A percentile compares a stretch with the other conserved stretches of the same genome.
These are phyloP conservation scores for Dactylonectria estremocensis DNA, from an alignment of 2,329 filamentous ascomycete species.

Conservation along the genomic window DNA sequence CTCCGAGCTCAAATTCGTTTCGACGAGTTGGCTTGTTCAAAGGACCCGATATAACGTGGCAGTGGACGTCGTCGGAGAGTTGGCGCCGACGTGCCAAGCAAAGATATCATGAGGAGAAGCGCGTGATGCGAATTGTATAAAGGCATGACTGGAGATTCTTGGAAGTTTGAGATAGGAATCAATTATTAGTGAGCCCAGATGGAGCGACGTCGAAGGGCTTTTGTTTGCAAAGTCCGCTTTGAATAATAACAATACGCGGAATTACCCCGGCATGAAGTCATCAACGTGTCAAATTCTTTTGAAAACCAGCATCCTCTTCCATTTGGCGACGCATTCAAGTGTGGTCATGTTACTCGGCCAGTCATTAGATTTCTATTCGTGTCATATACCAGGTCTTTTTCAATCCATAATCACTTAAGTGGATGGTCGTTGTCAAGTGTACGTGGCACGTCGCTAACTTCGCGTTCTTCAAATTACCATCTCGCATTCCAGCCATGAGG, in stretches of 20 bases:
- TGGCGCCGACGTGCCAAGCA: constrained; percentile 27
- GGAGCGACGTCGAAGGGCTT: too few relatives aligned
- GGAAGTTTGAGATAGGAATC: too few relatives aligned
- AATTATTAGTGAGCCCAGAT: too few relatives aligned
- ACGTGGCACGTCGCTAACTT: constrained; percentile 2
- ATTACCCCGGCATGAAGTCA: too few relatives aligned
- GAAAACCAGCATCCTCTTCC: not conserved
- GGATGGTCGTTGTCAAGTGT: not conserved
- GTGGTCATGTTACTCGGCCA: not conserved
- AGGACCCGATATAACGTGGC: constrained; percentile 24
- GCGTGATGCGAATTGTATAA: constrained; percentile 17
- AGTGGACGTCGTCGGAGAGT: constrained; percentile 21
- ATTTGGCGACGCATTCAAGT: constrained; percentile 7
- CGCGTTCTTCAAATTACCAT: constrained; percentile 16
- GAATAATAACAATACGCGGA: too few relatives aligned
- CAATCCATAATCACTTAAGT: not conserved
- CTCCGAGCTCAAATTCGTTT: not conserved
- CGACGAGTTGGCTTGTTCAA: constrained; percentile 21
- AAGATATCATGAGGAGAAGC: constrained; percentile 28
- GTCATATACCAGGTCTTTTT: not conserved
- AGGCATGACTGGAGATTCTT: not conserved
- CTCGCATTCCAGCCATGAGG: constrained; percentile 7
- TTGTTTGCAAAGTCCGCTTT: too few relatives aligned
- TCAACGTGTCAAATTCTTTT: not conserved
- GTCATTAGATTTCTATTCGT: constrained; percentile 2